Evolutionary conservation across 305 asterid species (phyloP).

Genomic region (Fraxinus xanthoxyloides): DNA sequence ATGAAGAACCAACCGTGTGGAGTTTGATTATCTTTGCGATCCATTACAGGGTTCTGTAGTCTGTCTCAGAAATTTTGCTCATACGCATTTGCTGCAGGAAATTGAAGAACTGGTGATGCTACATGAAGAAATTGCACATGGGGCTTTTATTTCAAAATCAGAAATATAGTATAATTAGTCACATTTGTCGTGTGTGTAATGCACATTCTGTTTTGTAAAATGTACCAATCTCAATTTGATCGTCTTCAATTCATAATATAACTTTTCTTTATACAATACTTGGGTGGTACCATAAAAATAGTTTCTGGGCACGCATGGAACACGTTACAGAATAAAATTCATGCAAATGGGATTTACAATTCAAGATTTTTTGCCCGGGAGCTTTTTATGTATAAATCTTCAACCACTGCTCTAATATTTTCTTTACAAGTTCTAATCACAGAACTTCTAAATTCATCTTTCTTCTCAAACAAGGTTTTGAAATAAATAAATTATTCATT

Average conservation of each 20-base stretch:
- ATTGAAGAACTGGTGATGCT: background rate
- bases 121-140: background rate
- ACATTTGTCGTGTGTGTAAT: background rate
- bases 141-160: background rate
- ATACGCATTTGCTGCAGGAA: background rate
- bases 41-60: conserved; percentile 34
- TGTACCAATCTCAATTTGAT: background rate
- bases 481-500: background rate
- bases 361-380: background rate
- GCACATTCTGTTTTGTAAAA: background rate
- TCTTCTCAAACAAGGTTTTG: background rate
- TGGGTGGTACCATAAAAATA: background rate
- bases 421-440: background rate
- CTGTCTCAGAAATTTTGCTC: background rate
- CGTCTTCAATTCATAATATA: background rate
- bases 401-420: background rate
- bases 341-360: background rate
- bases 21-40: conserved; percentile 49
- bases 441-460: background rate
- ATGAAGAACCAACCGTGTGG: conserved; percentile 50
- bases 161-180: background rate
- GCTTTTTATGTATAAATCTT: background rate
- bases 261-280: background rate
- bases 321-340: background rate
- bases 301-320: background rate